Base-by-base conservation (phyloP, 1,284 basidiomycete genomes). In the Apiotrichum montevideense region DNA sequence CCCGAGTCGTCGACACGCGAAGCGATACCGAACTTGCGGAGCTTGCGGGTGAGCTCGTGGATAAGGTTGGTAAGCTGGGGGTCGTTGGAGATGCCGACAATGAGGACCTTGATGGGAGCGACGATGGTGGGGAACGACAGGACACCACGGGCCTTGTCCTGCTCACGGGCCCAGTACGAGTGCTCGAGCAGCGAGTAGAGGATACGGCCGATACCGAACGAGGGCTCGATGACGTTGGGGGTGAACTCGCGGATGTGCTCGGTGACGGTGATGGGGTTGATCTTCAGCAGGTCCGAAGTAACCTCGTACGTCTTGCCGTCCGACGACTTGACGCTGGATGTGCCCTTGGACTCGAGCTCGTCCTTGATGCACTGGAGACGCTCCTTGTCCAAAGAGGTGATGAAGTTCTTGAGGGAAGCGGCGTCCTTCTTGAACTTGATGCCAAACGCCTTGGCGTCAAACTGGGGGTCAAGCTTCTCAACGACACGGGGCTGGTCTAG, bases 201-300 rank as follows among this genome's bases (percentile, higher is more conserved):
- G 70, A 98, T 97, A 58, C 95, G 90, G 57, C 95, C 95, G 67
- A 98, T 86, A 66, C 96, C 95, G 77, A 98, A 98, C 15, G 96
- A 99, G 34, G 95, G 95, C 77, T 98, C 95, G 72, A 98, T 96
- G 75, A 99, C 95, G 78, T 98, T 98, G 48, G 95, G 95, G 49
- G 86, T 91, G 77, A 84, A 98, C 78, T 97, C 94, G 67, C 95
- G 89, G 63, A 92, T 92, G 52, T 87, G 87, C 75, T 95, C 90
- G 69, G 94, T 95, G 72, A 95, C 86, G 48, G 87, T 90, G 80
- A 88, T 58, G 63, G 84, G 82, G 68, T 90, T 85, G 66, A 98
- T 86, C 55, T 83, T 85, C 65, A 97, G 76, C 44, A 90, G 80
- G 57, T 90, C 87, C 39, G 86, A 77, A 9, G 87, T 87, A 57